A percentile compares a stretch with the other conserved stretches of the same genome.
phyloP scores from a whole-genome alignment of 192 early-diverging fungal species.

The Coemansia guatemalensis region DNA sequence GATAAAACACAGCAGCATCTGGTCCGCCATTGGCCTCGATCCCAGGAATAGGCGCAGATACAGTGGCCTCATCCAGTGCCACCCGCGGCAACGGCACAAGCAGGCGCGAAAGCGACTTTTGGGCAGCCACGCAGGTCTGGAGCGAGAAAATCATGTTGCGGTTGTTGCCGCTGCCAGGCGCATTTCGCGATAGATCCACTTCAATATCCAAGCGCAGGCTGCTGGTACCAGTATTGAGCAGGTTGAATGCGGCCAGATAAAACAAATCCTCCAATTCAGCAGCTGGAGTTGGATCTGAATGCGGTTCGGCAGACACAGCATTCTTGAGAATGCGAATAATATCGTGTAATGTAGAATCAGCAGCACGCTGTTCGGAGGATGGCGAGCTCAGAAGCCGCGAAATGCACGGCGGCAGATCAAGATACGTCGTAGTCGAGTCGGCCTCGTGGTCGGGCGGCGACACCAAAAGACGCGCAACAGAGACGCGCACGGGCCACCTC shows the following conservation, averaged over 20 bases:
- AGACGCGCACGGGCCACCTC: conserved; percentile 36
- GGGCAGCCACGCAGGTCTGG: conserved; percentile 12
- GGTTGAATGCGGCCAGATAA: conserved; percentile 34
- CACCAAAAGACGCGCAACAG: conserved; percentile 27
- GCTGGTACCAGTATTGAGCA: conserved; percentile 22
- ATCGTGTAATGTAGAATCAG: conserved; percentile 1
- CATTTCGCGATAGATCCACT: conserved; percentile 23
- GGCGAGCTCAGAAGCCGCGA: conserved; percentile 8
- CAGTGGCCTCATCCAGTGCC: background rate
- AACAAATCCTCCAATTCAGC: conserved; percentile 17
- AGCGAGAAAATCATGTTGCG: conserved; percentile 4
- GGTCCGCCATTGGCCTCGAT: conserved; percentile 41
- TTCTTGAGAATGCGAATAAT: conserved; percentile 12
- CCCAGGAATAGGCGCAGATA: conserved; percentile 29
- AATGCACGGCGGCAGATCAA: conserved; percentile 35
- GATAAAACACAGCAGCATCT: conserved; percentile 28
- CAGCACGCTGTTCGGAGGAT: background rate
- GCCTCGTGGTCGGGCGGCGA: conserved; percentile 3
- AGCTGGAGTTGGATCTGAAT: background rate
- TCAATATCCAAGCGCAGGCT: conserved; percentile 28
- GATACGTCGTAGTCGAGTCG: conserved; percentile 17
- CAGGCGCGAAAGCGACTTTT: conserved; percentile 18
- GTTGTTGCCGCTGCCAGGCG: background rate
- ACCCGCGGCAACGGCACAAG: conserved; percentile 34
- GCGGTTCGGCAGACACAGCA: background rate